These are phyloP conservation scores for Ampelocalamus luodianensis DNA, from an alignment of 176 grass and related monocot genomes.

Conservation along the genomic window DNA sequence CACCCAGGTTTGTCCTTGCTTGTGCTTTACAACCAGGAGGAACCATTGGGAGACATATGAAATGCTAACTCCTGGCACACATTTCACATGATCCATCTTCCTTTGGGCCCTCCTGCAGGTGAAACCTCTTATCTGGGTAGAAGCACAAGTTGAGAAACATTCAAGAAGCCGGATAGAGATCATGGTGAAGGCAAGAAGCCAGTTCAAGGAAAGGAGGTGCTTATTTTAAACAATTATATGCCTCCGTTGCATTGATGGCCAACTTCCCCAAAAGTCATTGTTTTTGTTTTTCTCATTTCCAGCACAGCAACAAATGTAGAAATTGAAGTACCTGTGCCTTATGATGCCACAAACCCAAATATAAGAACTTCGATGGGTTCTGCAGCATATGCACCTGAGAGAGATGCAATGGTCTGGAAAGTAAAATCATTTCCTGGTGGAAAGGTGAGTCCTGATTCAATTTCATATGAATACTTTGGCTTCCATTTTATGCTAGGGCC, in stretches of 20 bases:
- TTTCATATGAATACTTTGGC: constrained; percentile 4
- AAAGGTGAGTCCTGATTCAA: constrained; percentile 56
- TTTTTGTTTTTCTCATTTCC: constrained; percentile 49
- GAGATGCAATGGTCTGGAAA: constrained; percentile 99
- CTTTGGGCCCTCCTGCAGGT: constrained; percentile 13
- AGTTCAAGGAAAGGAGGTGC: constrained; percentile 99
- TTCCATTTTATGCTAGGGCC: constrained; percentile 5
- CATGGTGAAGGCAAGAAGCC: constrained; percentile 94
- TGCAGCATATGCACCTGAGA: constrained; percentile 93
- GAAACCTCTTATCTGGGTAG: constrained; percentile 98
- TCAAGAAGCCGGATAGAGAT: constrained; percentile 98
- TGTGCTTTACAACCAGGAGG: neutral
- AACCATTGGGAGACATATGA: neutral
- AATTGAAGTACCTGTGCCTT: constrained; percentile 98
- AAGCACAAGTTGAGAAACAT: constrained; percentile 97
- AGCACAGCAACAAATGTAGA: constrained; percentile 99
- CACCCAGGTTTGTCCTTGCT: constrained; percentile 67
- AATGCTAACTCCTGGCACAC: neutral
- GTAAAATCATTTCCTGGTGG: constrained; percentile 99
- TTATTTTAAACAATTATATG: constrained; percentile 7
- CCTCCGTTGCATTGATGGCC: too few species aligned
- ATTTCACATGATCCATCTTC: neutral
- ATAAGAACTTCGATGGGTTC: constrained; percentile 99
- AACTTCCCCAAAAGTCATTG: neutral
- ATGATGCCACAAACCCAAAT: constrained; percentile 91